phyloP scores from a whole-genome alignment of 1,284 basidiomycete species.

The Cutaneotrichosporon dermatis region DNA sequence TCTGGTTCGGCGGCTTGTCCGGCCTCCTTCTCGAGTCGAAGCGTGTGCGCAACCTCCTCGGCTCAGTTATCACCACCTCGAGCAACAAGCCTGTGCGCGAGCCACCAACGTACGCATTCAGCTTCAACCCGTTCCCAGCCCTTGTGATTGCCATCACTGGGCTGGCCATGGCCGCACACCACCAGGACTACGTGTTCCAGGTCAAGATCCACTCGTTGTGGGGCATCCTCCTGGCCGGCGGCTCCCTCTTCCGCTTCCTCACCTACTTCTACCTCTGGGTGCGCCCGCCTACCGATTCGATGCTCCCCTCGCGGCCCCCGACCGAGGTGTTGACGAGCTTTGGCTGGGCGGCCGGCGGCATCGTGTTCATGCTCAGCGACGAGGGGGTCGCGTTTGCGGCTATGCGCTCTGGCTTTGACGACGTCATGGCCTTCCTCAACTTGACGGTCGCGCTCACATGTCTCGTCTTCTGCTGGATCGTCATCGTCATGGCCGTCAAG shows the following conservation, averaged over 20 bases:
- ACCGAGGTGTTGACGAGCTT: constrained; percentile 87
- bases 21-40: constrained; percentile 87
- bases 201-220: constrained; percentile 85
- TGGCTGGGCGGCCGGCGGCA: constrained; percentile 75
- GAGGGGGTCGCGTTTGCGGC: constrained; percentile 88
- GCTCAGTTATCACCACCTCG: constrained; percentile 19
- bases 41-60: constrained; percentile 55
- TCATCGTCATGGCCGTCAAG: constrained; percentile 67
- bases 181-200: constrained; percentile 68
- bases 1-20: constrained; percentile 87
- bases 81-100: constrained; percentile 50
- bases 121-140: constrained; percentile 93
- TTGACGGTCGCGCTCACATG: constrained; percentile 68
- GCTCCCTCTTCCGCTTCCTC: constrained; percentile 53
- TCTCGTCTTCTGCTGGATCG: constrained; percentile 72
- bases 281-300: constrained; percentile 56
- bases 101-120: constrained; percentile 67
- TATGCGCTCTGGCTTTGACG: constrained; percentile 84
- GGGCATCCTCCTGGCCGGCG: constrained; percentile 84
- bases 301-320: constrained; percentile 85
- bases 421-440: constrained; percentile 53
- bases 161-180: constrained; percentile 91
- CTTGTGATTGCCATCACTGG: constrained; percentile 91
- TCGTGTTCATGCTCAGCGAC: constrained; percentile 85
- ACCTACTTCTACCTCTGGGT: constrained; percentile 96